Evolutionary conservation across 2,329 filamentous ascomycete species (phyloP), one percentile per base, ranked within the genome.

Genomic region (Stagonosporopsis chrysanthemi): DNA sequence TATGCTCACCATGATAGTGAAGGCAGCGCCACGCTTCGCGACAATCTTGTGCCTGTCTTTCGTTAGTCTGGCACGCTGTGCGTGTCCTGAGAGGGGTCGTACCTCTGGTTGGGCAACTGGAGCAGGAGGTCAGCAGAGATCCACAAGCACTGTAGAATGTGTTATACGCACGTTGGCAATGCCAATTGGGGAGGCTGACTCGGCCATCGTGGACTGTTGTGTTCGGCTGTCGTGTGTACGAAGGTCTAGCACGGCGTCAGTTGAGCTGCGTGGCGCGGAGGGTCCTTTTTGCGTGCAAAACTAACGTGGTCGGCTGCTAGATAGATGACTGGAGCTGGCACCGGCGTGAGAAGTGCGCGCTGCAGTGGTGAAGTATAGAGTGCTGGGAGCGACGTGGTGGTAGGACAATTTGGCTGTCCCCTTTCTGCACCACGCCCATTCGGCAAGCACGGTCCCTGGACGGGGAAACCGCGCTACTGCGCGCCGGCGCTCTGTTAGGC

Each of bases 1-100:
- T 17, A 22, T 23, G 12, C 84, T 63, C 83, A 97, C 95, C 95
- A 99, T 99, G 76, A 99, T 97, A 67, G 95, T 99, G 82, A 99
- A 99, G 76, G 93, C 91, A 75, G 95, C 96, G 82, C 95, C 95
- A 82, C 96, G 90, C 81, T 88, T 89, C 62, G 87, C 87, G 72
- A 89, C 87, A 75, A 89, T 89, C 81, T 89, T 89, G 83, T 89
- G 87, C 73, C 85, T 87, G 69, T 62, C 63, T 54, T 64, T 59
- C 28, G 69, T 78, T 76, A 77, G 76, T 66, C 48, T 60, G 42
- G 50, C 47, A 66, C 56, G 35, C 48, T 47, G 56, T 56, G 61
- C 53, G 60, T 62, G 50, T 60, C 51, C 36, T 59, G 49, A 48
- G 54, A 56, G 54, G 56, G 63, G 58, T 70, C 77, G 74, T 81